These are phyloP conservation scores for Trichophyton simii DNA, from an alignment of 2,329 filamentous ascomycete genomes.

Conservation along the genomic window DNA sequence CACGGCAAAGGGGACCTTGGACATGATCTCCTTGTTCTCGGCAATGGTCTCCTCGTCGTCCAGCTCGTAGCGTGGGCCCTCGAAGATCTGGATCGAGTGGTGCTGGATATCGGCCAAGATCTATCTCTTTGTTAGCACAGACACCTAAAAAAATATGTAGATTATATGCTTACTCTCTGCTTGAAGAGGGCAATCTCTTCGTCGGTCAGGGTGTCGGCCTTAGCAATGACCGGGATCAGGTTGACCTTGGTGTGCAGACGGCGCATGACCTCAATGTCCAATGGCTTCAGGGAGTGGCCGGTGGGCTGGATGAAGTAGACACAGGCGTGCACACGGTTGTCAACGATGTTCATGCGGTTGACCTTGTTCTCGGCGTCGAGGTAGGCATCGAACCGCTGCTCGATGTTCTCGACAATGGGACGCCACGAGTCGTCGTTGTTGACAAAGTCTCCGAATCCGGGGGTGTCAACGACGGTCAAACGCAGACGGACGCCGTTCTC, in stretches of 20 bases:
- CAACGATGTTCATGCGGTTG: conserved; percentile 99
- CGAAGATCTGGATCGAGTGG: conserved; percentile 97
- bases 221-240: conserved; percentile 96
- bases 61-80: conserved; percentile 94
- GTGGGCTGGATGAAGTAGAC: conserved; percentile 99
- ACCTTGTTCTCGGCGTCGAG: conserved; percentile 99
- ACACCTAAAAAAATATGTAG: neutral
- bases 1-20: conserved; percentile 96
- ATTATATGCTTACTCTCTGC: conserved; percentile 55
- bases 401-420: conserved; percentile 98
- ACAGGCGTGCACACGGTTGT: conserved; percentile 97
- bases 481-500: conserved; percentile 95
- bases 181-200: conserved; percentile 94
- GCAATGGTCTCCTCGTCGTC: conserved; percentile 99
- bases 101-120: conserved; percentile 94
- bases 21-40: conserved; percentile 99
- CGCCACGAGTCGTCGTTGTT: conserved; percentile 99
- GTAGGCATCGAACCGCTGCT: conserved; percentile 97
- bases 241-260: conserved; percentile 99
- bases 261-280: conserved; percentile 99
- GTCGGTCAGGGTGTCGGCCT: conserved; percentile 94
- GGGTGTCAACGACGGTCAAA: conserved; percentile 92
- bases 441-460: conserved; percentile 96
- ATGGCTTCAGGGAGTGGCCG: conserved; percentile 92
- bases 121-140: conserved; percentile 35